A percentile compares a stretch with the other conserved stretches of the same genome.
Evolutionary conservation across 2,329 filamentous ascomycete genomes (phyloP).

Genomic region (Alternaria sp.): DNA sequence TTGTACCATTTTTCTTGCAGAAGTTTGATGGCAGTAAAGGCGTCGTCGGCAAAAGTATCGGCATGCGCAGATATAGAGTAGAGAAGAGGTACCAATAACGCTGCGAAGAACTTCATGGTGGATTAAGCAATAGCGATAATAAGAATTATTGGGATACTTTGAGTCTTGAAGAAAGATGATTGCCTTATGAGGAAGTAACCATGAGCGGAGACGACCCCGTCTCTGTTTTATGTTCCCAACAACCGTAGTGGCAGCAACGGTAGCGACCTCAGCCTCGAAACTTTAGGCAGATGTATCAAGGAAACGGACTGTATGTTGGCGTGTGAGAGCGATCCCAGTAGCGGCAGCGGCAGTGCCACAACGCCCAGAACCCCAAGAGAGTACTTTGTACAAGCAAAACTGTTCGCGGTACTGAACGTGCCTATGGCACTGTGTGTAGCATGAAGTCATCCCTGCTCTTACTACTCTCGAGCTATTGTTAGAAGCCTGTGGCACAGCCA

Average conservation of each 20-base stretch:
- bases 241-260: constrained; percentile 22
- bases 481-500: constrained; percentile 28
- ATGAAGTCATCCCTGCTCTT: constrained; percentile 15
- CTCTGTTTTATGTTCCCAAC: constrained; percentile 29
- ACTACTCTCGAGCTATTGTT: constrained; percentile 11
- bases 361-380: constrained; percentile 17
- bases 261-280: constrained; percentile 23
- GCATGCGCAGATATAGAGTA: constrained; percentile 21
- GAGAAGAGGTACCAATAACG: constrained; percentile 25
- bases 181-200: constrained; percentile 6
- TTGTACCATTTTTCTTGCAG: constrained; percentile 47
- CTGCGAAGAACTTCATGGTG: constrained; percentile 33
- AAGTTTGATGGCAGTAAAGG: constrained; percentile 36
- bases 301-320: constrained; percentile 26
- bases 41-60: constrained; percentile 37
- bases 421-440: constrained; percentile 14
- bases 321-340: constrained; percentile 18
- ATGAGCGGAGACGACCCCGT: constrained; percentile 13
- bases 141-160: not conserved
- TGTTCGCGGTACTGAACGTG: constrained; percentile 23
- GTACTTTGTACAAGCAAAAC: constrained; percentile 28
- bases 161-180: not conserved
- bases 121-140: not conserved
- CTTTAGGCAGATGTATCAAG: constrained; percentile 18
- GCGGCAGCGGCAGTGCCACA: not conserved